A percentile compares a stretch with the other conserved stretches of the same genome.
phyloP scores from a whole-genome alignment of 148 eudicot species.

The Fagopyrum esculentum region DNA sequence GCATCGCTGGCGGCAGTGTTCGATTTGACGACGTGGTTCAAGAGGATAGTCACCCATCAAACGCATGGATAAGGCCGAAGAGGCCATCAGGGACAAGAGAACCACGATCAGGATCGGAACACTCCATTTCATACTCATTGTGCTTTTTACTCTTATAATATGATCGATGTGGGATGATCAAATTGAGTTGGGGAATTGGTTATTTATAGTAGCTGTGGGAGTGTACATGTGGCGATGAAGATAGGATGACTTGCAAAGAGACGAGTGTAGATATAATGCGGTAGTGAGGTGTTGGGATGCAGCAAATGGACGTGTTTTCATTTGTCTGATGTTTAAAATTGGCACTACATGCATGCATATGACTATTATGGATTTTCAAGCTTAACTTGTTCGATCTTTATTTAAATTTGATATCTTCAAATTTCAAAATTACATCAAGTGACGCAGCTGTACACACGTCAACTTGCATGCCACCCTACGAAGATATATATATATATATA shows the following conservation, averaged over 20 bases:
- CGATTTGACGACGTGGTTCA: background rate
- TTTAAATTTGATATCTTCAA: no score
- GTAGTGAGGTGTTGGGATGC: background rate
- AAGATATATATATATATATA: no score
- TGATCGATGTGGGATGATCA: background rate
- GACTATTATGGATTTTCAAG: no score
- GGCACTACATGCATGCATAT: no score
- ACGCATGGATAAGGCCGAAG: background rate
- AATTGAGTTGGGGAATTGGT: background rate
- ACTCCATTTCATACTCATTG: no score
- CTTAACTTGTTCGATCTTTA: no score
- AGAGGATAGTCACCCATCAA: conserved; percentile 4
- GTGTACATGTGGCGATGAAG: conserved; percentile 2
- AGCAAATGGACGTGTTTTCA: no score
- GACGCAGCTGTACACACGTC: background rate
- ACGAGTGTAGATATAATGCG: conserved; percentile 4
- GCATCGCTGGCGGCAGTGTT: conserved; percentile 3
- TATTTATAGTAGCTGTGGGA: background rate
- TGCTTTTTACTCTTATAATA: no score
- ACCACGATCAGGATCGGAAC: no score
- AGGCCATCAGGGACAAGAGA: no score
- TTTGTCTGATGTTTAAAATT: no score
- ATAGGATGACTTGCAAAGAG: background rate
- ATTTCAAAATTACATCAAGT: no score
- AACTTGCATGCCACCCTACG: background rate